A percentile compares a stretch with the other conserved stretches of the same genome.
These are phyloP conservation scores for Ceratocystis albifundus DNA, from an alignment of 2,329 filamentous ascomycete species.

Conservation along the genomic window DNA sequence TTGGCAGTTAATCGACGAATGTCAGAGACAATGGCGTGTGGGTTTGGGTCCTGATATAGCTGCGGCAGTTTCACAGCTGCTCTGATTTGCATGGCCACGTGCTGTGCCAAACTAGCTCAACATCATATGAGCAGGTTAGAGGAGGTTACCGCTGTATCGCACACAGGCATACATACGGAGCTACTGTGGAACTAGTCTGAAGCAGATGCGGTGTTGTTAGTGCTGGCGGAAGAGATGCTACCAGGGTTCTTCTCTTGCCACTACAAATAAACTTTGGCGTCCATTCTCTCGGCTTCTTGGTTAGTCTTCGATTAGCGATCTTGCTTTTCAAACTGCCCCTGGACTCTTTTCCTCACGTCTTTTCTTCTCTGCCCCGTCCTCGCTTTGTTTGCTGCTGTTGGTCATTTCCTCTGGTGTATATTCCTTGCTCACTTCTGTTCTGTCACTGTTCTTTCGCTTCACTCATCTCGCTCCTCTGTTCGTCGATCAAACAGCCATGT, in stretches of 20 bases:
- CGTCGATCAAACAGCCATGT: slow-evolving; percentile 31
- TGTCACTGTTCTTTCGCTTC: no score
- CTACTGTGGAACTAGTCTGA: not conserved
- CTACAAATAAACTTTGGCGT: not conserved
- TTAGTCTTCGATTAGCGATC: not conserved
- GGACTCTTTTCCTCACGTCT: not conserved
- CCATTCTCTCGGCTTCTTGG: not conserved
- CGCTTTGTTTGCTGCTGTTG: not conserved
- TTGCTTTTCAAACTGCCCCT: not conserved
- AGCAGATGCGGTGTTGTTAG: not conserved
- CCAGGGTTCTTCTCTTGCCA: not conserved
- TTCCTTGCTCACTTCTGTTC: no score
- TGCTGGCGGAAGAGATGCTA: not conserved
- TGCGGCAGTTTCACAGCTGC: not conserved
- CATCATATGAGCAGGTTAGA: slow-evolving; percentile 6
- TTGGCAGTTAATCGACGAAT: not conserved
- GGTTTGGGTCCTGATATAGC: not conserved
- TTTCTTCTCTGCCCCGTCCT: not conserved
- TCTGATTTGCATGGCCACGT: not conserved
- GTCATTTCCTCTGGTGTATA: no score
- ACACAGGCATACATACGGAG: not conserved
- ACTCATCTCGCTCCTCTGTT: no score
- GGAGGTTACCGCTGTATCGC: not conserved
- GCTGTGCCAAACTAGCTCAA: slow-evolving; percentile 13
- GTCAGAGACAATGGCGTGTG: no score